phyloP scores from a whole-genome alignment of 129 eudicot genomes.

The Helichrysum umbraculigerum region DNA sequence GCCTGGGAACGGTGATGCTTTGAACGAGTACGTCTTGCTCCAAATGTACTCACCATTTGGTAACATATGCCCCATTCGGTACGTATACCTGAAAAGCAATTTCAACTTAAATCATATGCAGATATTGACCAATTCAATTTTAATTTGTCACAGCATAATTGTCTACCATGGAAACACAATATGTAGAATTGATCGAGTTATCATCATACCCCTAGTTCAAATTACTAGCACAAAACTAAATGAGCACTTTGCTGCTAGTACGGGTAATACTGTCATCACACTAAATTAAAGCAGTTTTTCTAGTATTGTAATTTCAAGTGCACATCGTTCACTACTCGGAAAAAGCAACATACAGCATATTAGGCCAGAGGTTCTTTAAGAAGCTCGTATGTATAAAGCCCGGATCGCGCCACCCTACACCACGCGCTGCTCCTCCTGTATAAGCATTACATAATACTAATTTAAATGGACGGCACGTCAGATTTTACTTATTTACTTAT shows the following conservation, averaged over 20 bases:
- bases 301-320: not conserved
- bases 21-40: slow-evolving; percentile 62
- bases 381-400: slow-evolving; percentile 85
- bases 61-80: slow-evolving; percentile 66
- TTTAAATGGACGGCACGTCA: no score
- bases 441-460: not conserved
- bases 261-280: no score
- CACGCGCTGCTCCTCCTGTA: slow-evolving; percentile 74
- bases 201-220: no score
- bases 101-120: not conserved
- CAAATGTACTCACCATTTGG: slow-evolving; percentile 46
- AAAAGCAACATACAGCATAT: slow-evolving; percentile 40
- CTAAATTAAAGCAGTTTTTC: no score
- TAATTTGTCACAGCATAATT: no score
- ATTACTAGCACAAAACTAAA: no score
- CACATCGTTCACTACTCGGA: not conserved
- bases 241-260: no score
- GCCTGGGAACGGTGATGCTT: slow-evolving; percentile 80
- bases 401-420: slow-evolving; percentile 92
- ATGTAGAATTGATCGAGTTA: no score
- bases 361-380: slow-evolving; percentile 76
- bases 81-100: slow-evolving; percentile 48
- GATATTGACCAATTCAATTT: no score
- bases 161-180: no score
- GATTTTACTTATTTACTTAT: no score